Base-by-base conservation (phyloP, 306 rosid genomes). In the Prunus davidiana region DNA sequence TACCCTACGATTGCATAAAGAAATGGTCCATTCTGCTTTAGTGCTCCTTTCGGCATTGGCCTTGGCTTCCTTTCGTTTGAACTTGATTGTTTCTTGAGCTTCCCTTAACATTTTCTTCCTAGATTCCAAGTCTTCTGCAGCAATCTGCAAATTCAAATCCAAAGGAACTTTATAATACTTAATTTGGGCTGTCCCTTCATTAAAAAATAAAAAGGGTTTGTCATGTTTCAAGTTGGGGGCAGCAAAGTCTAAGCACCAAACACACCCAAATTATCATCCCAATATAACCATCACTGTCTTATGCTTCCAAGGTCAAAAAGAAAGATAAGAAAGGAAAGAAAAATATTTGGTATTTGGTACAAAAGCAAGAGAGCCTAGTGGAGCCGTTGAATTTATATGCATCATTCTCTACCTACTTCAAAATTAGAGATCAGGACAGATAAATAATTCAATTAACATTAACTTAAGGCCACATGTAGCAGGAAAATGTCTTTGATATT, bases 1-100 rank as follows among this genome's bases (percentile, higher is more conserved):
- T 90, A 94, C 98, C 89, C 95, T 80, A 34, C 46, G 74, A 74
- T 82, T 89, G 87, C 96, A 87, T 78, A 94, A 62, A 66, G 79
- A 82, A 81, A 90, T 86, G 63, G 88, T 87, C 91, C 95, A 82
- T 82, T 90, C 84, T 52, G 98, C 95, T 87, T 87, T 91, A 25
- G 86, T 66, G 3, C 72, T 85, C 47, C 85, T 87, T 47, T 86
- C 91, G 30, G 52, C 50, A 28, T 76, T 83, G 6, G 84, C 91
- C 78, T 84, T 82, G 0, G 87, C 85, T 76, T 94, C 91, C 74
- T 78, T 77, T 68, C 76, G 82, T 80, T 84, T 90, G 84, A 82
- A 54, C 76, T 87, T 80, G 57, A 84, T 83, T 24, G 30, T 85
- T 64, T 84, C 69, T 55, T 61, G 86, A 67, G 90, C 91, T 85